Evolutionary conservation across 192 early-diverging fungal genomes (phyloP).

Genomic region (Dimargaris cristalligena): DNA sequence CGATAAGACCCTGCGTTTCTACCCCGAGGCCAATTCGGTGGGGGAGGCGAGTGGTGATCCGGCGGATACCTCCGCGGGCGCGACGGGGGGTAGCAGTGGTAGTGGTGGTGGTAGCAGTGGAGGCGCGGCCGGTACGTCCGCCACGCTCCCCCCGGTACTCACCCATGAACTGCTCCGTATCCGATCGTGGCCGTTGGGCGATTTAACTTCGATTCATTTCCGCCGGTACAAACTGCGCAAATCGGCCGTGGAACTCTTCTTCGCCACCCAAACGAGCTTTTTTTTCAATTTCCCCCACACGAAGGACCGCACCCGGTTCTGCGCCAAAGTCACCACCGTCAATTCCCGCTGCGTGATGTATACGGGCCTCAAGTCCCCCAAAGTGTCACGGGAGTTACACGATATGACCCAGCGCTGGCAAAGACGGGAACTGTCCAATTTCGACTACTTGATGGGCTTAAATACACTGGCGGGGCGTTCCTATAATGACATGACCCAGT

Average conservation of each 20-base stretch:
- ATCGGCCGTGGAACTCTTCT: conserved; percentile 26
- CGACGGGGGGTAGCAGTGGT: no score
- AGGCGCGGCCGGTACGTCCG: no score
- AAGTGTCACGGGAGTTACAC: conserved; percentile 15
- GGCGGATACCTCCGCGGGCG: no score
- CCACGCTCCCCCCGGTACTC: conserved; percentile 1
- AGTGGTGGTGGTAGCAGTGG: no score
- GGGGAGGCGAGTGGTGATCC: no score
- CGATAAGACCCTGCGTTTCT: not conserved
- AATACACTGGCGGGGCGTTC: conserved; percentile 78
- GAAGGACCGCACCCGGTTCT: conserved; percentile 22
- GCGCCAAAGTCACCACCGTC: conserved; percentile 24
- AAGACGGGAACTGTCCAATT: conserved; percentile 75
- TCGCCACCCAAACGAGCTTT: conserved; percentile 19
- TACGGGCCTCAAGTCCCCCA: not conserved
- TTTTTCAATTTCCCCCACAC: conserved; percentile 20
- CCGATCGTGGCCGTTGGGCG: conserved; percentile 17
- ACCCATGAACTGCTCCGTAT: conserved; percentile 21
- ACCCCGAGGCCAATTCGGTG: not conserved
- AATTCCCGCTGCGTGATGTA: not conserved
- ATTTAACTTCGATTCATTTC: conserved; percentile 22
- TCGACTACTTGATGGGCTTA: conserved; percentile 88
- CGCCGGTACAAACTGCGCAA: conserved; percentile 22
- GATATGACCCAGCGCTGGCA: conserved; percentile 71
- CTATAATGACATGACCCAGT: conserved; percentile 84